Evolutionary conservation across 1,139 yeast genomes (phyloP).

Genomic region (Magnusiomyces paraingens): DNA sequence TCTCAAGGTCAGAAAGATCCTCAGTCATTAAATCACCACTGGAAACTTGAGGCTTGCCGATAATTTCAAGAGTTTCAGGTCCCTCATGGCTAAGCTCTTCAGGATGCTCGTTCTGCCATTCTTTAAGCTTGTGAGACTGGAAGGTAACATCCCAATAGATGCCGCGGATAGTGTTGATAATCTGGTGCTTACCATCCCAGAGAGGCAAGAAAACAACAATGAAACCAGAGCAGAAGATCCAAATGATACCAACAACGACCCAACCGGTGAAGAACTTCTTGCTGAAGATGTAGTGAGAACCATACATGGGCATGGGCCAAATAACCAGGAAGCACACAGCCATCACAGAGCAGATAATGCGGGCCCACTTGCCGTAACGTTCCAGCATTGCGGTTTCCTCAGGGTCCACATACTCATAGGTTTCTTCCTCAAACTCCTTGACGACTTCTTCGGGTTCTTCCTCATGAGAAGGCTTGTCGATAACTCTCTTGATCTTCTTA

Average conservation of each 20-base stretch:
- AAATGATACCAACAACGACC: conserved; percentile 37
- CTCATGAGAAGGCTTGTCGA: conserved; percentile 16
- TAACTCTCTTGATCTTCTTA: conserved; percentile 38
- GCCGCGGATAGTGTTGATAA: conserved; percentile 60
- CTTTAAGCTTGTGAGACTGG: conserved; percentile 59
- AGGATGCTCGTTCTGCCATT: conserved; percentile 67
- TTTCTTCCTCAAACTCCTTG: conserved; percentile 11
- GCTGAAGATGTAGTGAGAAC: conserved; percentile 39
- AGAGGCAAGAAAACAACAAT: conserved; percentile 57
- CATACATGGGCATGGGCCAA: conserved; percentile 45
- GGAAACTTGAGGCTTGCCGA: conserved; percentile 4
- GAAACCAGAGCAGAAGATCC: conserved; percentile 37
- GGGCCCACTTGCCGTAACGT: conserved; percentile 20
- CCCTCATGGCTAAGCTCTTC: conserved; percentile 59
- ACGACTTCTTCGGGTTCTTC: conserved; percentile 14
- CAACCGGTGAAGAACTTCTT: conserved; percentile 40
- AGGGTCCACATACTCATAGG: conserved; percentile 13
- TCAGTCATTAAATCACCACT: background rate
- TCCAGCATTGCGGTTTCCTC: conserved; percentile 16
- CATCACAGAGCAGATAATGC: conserved; percentile 33
- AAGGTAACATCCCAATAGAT: conserved; percentile 80
- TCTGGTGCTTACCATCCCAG: conserved; percentile 61
- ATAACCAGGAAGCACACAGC: conserved; percentile 33
- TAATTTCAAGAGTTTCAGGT: background rate
- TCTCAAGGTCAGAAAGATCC: background rate